A percentile compares a stretch with the other conserved stretches of the same genome.
These are phyloP conservation scores for Taxillus chinensis DNA, from an alignment of 164 flowering plant genomes.

Conservation along the genomic window DNA sequence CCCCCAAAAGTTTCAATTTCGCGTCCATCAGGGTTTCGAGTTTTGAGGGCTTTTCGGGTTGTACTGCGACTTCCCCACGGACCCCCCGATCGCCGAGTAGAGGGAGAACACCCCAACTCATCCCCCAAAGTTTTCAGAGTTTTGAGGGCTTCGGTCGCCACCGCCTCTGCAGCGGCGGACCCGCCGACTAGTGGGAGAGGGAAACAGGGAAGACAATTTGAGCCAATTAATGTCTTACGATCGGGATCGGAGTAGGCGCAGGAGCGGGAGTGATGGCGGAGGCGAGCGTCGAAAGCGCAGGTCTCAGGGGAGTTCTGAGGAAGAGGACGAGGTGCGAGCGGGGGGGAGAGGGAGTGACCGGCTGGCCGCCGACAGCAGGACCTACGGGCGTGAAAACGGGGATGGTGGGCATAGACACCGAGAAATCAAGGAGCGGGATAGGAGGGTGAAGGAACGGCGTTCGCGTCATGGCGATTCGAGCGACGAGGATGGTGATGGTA, in stretches of 20 bases:
- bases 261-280: background rate
- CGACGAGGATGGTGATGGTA: constrained; percentile 1
- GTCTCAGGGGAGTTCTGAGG: constrained; percentile 7
- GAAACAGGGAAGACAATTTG: too few species aligned
- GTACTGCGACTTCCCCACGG: too few species aligned
- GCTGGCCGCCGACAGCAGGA: constrained; percentile 5
- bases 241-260: background rate
- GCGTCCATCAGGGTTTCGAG: too few species aligned
- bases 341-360: constrained; percentile 6
- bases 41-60: too few species aligned
- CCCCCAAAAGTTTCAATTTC: too few species aligned
- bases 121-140: too few species aligned
- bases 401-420: constrained; percentile 1
- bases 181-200: too few species aligned
- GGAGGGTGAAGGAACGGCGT: background rate
- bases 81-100: too few species aligned
- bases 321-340: constrained; percentile 4
- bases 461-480: constrained; percentile 8
- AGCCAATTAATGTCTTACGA: too few species aligned
- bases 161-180: too few species aligned
- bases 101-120: too few species aligned
- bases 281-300: background rate
- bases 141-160: too few species aligned
- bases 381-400: background rate
- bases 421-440: background rate